phyloP scores from a whole-genome alignment of 2,329 filamentous ascomycete species.

The Alternaria sp. region DNA sequence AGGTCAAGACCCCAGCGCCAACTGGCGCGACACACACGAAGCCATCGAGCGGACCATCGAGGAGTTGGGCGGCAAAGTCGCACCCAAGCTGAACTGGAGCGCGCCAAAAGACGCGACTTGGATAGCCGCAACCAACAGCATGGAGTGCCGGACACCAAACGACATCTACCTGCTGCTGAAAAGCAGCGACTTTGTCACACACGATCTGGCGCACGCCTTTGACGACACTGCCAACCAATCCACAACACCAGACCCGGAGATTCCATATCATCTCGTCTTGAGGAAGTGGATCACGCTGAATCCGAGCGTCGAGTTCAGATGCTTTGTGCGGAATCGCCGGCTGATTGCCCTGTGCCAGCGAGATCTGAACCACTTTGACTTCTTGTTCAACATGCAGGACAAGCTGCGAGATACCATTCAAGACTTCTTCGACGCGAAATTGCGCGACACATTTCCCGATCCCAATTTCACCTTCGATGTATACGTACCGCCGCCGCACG shows the following conservation, averaged over 20 bases:
- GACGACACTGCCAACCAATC: conserved; percentile 66
- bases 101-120: conserved; percentile 94
- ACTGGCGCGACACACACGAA: conserved; percentile 75
- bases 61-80: conserved; percentile 83
- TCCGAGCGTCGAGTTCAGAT: conserved; percentile 91
- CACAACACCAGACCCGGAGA: conserved; percentile 47
- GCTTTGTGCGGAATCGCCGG: conserved; percentile 84
- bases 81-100: conserved; percentile 97
- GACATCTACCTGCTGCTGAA: conserved; percentile 95
- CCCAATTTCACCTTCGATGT: conserved; percentile 88
- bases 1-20: conserved; percentile 65
- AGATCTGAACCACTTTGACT: conserved; percentile 89
- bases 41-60: conserved; percentile 77
- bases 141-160: conserved; percentile 86
- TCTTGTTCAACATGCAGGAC: conserved; percentile 72
- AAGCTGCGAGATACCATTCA: conserved; percentile 72
- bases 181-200: conserved; percentile 90
- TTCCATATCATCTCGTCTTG: conserved; percentile 81
- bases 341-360: conserved; percentile 87
- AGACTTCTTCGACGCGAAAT: conserved; percentile 76
- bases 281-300: conserved; percentile 89
- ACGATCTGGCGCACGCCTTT: conserved; percentile 93
- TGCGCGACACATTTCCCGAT: conserved; percentile 83
- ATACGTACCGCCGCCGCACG: conserved; percentile 79
- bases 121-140: conserved; percentile 86